Evolutionary conservation across 768 basidiomycete genomes (phyloP).

Genomic region (Ramaria rubella): DNA sequence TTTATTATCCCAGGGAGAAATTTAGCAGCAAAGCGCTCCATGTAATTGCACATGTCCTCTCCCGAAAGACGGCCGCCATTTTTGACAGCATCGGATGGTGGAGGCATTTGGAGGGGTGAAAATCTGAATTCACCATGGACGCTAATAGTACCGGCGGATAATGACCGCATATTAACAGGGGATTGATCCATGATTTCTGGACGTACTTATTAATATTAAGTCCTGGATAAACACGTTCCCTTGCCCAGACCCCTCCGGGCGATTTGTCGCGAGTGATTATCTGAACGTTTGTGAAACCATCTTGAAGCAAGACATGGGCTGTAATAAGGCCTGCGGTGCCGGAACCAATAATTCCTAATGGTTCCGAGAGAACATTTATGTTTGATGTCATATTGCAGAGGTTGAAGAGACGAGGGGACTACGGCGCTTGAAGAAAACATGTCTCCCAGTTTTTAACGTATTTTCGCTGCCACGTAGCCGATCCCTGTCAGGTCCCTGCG

Average conservation of each 20-base stretch:
- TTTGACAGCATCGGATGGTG: conserved; percentile 27
- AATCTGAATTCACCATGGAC: conserved; percentile 61
- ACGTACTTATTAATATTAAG: conserved; percentile 55
- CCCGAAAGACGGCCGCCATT: conserved; percentile 47
- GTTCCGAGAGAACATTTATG: no score
- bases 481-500: no score
- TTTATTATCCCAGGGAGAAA: conserved; percentile 42
- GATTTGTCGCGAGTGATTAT: conserved; percentile 49
- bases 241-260: conserved; percentile 55
- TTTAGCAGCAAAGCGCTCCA: conserved; percentile 43
- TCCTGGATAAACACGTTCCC: conserved; percentile 48
- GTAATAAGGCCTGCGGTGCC: conserved; percentile 56
- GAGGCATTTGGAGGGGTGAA: conserved; percentile 48
- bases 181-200: not conserved
- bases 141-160: conserved; percentile 25
- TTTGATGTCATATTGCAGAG: no score
- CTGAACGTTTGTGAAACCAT: conserved; percentile 51
- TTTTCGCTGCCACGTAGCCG: no score
- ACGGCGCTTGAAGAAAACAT: no score
- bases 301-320: conserved; percentile 46
- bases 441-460: no score
- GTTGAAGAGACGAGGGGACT: no score
- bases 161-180: not conserved
- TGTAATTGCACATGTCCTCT: conserved; percentile 47
- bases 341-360: conserved; percentile 48